Evolutionary conservation across 2,329 filamentous ascomycete genomes (phyloP).

Genomic region (Apiospora sp.): DNA sequence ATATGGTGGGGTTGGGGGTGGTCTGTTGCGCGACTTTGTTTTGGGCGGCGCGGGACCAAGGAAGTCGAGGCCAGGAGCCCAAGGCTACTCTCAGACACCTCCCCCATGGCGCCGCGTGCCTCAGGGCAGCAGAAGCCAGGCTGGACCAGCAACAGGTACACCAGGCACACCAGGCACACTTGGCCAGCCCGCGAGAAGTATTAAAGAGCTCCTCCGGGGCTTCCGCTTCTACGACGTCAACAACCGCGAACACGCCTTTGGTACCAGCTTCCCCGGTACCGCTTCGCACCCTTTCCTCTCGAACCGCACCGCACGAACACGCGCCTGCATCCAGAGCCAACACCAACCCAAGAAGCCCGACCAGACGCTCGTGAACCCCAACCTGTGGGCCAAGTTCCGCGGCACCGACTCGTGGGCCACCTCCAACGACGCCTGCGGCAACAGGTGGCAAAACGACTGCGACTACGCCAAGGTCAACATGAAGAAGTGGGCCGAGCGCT

Average conservation of each 20-base stretch:
- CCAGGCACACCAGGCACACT: not conserved
- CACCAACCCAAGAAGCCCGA: not conserved
- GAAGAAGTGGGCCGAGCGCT: conserved; percentile 3
- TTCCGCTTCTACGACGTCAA: conserved; percentile 10
- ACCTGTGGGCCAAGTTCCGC: conserved; percentile 1
- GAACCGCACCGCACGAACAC: not conserved
- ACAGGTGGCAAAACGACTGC: not conserved
- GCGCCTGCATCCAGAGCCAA: not conserved
- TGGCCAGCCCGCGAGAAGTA: not conserved
- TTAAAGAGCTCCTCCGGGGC: not conserved
- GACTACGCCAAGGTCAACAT: not conserved
- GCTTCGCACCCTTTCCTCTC: not conserved
- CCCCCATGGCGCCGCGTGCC: too few species aligned
- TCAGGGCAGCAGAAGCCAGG: too few species aligned
- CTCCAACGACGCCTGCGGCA: not conserved
- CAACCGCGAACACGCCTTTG: not conserved
- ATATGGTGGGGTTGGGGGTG: not conserved
- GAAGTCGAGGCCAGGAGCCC: not conserved
- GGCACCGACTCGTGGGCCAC: conserved; percentile 1
- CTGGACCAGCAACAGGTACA: not conserved
- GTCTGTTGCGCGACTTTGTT: not conserved
- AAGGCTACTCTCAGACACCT: not conserved
- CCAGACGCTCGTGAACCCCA: not conserved
- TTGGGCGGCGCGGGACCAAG: not conserved
- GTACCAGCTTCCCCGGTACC: not conserved